Percentiles rank a stretch among this genome's conserved stretches.
phyloP scores from a whole-genome alignment of 2,329 filamentous ascomycete genomes.

The Fusarium sp. region DNA sequence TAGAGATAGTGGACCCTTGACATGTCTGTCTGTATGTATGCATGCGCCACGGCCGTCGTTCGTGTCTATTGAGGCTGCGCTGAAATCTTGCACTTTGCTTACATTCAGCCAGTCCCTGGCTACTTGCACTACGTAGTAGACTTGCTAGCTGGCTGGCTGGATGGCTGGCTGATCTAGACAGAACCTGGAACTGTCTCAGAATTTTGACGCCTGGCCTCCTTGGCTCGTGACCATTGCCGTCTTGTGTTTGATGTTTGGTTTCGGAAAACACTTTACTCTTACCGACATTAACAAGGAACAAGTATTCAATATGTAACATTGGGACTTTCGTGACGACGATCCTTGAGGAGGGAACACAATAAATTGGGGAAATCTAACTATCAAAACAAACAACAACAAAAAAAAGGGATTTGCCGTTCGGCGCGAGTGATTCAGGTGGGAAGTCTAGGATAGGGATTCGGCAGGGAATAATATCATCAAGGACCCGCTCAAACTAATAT shows the following conservation, averaged over 20 bases:
- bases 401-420: conserved; percentile 17
- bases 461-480: conserved; percentile 6
- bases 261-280: conserved; percentile 9
- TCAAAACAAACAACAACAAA: conserved; percentile 23
- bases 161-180: background rate
- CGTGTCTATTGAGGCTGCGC: conserved; percentile 28
- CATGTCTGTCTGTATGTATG: conserved; percentile 12
- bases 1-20: conserved; percentile 9
- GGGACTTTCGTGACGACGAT: conserved; percentile 1
- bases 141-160: background rate
- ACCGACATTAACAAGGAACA: conserved; percentile 12
- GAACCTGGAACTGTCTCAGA: conserved; percentile 26
- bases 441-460: conserved; percentile 28
- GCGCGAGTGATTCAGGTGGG: conserved; percentile 41
- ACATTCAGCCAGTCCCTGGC: background rate
- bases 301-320: conserved; percentile 21
- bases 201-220: conserved; percentile 24
- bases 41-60: conserved; percentile 31
- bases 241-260: conserved; percentile 25
- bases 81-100: conserved; percentile 23
- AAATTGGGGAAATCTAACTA: conserved; percentile 2
- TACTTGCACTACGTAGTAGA: background rate
- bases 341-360: background rate
- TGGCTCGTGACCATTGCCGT: conserved; percentile 18
- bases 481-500: conserved; percentile 27